Evolutionary conservation across 2,329 filamentous ascomycete genomes (phyloP), one percentile per base, ranked within the genome.

Genomic region (Colletotrichum gloeosporioides): DNA sequence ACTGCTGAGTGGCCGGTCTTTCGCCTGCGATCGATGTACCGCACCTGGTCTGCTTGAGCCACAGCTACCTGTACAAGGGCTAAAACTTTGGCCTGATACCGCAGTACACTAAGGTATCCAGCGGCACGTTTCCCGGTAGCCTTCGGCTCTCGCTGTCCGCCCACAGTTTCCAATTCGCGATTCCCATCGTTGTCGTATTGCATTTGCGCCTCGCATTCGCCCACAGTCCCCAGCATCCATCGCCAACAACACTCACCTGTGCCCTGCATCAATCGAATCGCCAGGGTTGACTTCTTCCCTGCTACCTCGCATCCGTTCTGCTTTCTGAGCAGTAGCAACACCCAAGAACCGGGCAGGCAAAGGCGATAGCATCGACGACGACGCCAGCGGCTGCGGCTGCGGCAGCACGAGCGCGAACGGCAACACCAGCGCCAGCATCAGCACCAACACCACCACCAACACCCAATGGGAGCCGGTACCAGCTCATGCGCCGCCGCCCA

Each of bases 381-480:
- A 29, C 67, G 55, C 61, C 69, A 67, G 36, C 68, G 62, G 73
- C 57, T 36, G 67, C 67, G 66, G 68, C 73, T 59, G 49, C 72
- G 68, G 53, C 49, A 72, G 69, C 53, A 22, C 36, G 62, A 67
- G 73, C 73, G 69, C 62, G 62, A 73, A 64, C 69, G 57, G 69
- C 69, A 44, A 27, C 59, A 44, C 32, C 66, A 22, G 44, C 44
- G 44, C 44, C 44, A 53, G 44, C 44, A 53, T 53, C 44, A 53
- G 44, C 44, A 53, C 44, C 44, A 53, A 22, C 44, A 53, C 44
- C 44, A 25, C n/a, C 44, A 53, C 10, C n/a, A 22, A 22, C 22
- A 53, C 44, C 39, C 34, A 61, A 44, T 15, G 55, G 9, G 27
- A 18, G 10, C 36, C 6, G 29, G 34, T 63, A 70, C 68, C 57